Evolutionary conservation across 2,329 filamentous ascomycete species (phyloP).

Genomic region (Bimuria novae-zelandiae): DNA sequence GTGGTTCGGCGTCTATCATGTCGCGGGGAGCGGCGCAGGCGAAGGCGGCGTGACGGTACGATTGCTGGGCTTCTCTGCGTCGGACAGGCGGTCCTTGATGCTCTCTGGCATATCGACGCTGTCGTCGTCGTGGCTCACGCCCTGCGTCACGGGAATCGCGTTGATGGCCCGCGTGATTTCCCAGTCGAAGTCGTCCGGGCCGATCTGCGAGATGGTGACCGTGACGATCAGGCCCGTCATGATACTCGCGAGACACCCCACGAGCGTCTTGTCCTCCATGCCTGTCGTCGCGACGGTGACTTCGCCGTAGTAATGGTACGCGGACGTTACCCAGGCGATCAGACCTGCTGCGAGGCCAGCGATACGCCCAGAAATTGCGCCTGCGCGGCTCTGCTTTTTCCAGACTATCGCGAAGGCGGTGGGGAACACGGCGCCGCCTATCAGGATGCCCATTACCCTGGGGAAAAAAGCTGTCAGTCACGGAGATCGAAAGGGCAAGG

Average conservation of each 20-base stretch:
- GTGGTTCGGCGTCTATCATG: conserved; percentile 20
- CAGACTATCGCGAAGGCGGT: conserved; percentile 45
- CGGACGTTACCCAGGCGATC: conserved; percentile 45
- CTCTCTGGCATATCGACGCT: too few species aligned
- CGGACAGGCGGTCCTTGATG: too few species aligned
- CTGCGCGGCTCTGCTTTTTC: conserved; percentile 39
- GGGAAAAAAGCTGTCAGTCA: conserved; percentile 20
- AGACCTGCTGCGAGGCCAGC: conserved; percentile 41
- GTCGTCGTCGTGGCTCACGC: conserved; percentile 14
- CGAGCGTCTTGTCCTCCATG: conserved; percentile 45
- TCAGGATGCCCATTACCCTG: conserved; percentile 48
- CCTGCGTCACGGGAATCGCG: conserved; percentile 22
- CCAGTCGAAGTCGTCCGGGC: conserved; percentile 47
- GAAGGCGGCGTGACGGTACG: conserved; percentile 4
- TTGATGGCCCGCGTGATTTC: conserved; percentile 47
- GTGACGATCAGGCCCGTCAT: conserved; percentile 42
- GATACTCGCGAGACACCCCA: conserved; percentile 45
- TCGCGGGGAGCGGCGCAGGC: conserved; percentile 6
- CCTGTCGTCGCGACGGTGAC: conserved; percentile 48
- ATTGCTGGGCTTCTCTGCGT: conserved; percentile 15
- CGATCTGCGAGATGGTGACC: conserved; percentile 42
- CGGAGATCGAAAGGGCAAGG: not conserved
- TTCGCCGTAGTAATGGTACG: conserved; percentile 44
- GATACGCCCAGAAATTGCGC: conserved; percentile 41
- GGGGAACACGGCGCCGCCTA: conserved; percentile 50